phyloP scores from a whole-genome alignment of 2,329 filamentous ascomycete species.

The Colletotrichum australisinense region DNA sequence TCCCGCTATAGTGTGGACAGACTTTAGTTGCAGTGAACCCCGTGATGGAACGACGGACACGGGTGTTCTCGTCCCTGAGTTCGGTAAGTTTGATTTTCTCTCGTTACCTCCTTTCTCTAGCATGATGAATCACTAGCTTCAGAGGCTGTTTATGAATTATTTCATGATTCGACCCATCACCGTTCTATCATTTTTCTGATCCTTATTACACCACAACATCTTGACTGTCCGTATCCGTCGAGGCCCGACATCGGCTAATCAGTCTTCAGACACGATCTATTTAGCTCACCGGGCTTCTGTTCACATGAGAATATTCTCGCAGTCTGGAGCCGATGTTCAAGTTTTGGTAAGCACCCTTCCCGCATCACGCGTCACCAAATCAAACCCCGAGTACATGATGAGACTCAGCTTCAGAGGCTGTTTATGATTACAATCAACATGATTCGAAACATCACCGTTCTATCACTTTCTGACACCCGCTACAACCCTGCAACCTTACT shows the following conservation, averaged over 20 bases:
- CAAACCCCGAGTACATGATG: slow-evolving; percentile 46
- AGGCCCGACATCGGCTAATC: not conserved
- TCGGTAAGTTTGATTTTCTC: not conserved
- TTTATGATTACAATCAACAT: slow-evolving; percentile 54
- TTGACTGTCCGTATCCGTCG: not conserved
- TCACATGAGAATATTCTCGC: too few relatives aligned
- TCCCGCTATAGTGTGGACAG: too few relatives aligned
- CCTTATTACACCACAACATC: not conserved
- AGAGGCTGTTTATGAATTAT: slow-evolving; percentile 61
- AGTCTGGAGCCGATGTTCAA: too few relatives aligned
- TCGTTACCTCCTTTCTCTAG: not conserved
- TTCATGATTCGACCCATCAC: slow-evolving; percentile 52
- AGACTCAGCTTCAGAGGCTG: slow-evolving; percentile 56
- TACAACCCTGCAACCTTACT: not conserved
- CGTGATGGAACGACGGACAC: too few relatives aligned
- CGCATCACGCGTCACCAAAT: not conserved
- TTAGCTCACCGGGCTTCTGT: too few relatives aligned
- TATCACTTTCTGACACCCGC: slow-evolving; percentile 38
- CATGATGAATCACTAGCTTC: slow-evolving; percentile 53
- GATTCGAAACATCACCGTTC: slow-evolving; percentile 51
- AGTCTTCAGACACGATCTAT: not conserved
- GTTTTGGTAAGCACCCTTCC: not conserved
- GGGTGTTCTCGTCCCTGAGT: too few relatives aligned
- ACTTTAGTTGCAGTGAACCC: too few relatives aligned
- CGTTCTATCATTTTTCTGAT: slow-evolving; percentile 42